Conservation (phyloP, 108 stramenopile species). For the Fistulifera pelliculosa region DNA sequence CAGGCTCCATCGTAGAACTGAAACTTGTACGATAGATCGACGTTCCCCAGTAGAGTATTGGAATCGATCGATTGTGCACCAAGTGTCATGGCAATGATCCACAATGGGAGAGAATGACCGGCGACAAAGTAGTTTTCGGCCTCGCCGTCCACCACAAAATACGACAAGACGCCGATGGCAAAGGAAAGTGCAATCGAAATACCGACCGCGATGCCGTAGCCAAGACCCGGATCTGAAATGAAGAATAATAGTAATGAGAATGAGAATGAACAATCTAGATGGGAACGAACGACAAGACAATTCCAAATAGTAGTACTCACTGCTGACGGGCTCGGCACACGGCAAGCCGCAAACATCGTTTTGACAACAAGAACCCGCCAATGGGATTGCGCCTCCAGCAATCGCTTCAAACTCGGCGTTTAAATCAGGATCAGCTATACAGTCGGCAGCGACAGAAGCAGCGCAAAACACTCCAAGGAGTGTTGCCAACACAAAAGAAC, state of each 20-base stretch:
- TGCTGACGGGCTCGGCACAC: not conserved
- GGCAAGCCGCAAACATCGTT: constrained; percentile 4
- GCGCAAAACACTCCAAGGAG: too few relatives aligned
- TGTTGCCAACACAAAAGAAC: too few relatives aligned
- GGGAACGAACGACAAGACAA: too few relatives aligned
- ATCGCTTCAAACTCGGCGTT: constrained; percentile 1
- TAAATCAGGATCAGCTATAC: too few relatives aligned
- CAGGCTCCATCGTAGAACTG: constrained; percentile 72
- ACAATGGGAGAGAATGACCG: constrained; percentile 58
- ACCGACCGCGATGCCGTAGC: constrained; percentile 52
- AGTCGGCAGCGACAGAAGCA: too few relatives aligned
- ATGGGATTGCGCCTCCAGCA: constrained; percentile 1
- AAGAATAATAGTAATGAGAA: too few relatives aligned
- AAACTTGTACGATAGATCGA: constrained; percentile 65
- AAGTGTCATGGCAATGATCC: constrained; percentile 55
- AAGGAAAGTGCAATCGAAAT: constrained; percentile 36
- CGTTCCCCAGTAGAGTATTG: constrained; percentile 65
- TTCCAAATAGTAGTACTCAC: too few relatives aligned
- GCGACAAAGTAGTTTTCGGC: constrained; percentile 72
- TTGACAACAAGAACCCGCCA: not conserved
- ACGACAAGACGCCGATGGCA: constrained; percentile 38
- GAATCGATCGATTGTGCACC: constrained; percentile 66
- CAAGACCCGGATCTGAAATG: constrained; percentile 9
- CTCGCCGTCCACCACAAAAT: constrained; percentile 46
- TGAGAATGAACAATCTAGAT: too few relatives aligned